Conservation (phyloP, 345 rosid genomes). For the Diplotaxis tenuifolia region DNA sequence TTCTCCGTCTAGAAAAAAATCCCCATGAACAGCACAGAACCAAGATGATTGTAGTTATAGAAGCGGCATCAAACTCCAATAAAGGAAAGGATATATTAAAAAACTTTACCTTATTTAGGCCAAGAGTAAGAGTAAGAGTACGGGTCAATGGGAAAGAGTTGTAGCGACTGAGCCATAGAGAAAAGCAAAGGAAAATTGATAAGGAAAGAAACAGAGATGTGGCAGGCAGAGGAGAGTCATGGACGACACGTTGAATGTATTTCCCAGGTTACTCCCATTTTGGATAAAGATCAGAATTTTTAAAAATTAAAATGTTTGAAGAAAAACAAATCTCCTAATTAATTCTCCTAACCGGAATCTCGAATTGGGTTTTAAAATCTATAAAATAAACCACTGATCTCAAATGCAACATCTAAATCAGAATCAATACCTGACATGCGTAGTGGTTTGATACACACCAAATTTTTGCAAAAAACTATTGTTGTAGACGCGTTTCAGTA, state of each 20-base stretch:
- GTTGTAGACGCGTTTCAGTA: not conserved
- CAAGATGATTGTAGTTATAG: not conserved
- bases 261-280: not conserved
- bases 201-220: constrained; percentile 28
- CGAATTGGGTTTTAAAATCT: not conserved
- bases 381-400: too few species aligned
- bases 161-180: constrained; percentile 5
- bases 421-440: not conserved
- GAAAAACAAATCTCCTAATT: not conserved
- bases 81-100: not conserved
- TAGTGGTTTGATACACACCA: too few species aligned
- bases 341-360: not conserved
- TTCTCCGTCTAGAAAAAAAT: not conserved
- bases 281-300: constrained; percentile 21
- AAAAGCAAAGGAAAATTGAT: not conserved
- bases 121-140: not conserved
- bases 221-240: constrained; percentile 34
- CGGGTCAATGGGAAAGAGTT: not conserved
- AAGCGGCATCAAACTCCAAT: not conserved
- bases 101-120: not conserved
- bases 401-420: too few species aligned
- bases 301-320: not conserved
- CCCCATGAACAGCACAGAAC: constrained; percentile 10
- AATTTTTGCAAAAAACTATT: not conserved
- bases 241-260: constrained; percentile 38